A percentile compares a stretch with the other conserved stretches of the same genome.
Evolutionary conservation across 176 grass and related monocot genomes (phyloP).

Genomic region (Carex kokanica): DNA sequence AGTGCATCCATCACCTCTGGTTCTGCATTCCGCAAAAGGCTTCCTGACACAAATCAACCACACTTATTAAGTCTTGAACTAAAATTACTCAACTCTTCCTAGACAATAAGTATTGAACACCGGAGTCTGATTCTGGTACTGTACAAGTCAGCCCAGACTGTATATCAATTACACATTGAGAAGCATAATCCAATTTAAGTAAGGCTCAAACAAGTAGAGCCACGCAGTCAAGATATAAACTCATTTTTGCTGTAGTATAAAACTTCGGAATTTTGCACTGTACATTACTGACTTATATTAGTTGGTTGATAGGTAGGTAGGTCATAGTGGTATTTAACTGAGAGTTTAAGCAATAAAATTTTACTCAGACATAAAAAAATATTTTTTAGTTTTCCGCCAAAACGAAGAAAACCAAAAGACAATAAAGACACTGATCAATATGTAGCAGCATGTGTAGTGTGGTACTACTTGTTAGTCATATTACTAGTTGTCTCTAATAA

Average conservation of each 20-base stretch:
- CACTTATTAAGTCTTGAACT: constrained; percentile 13
- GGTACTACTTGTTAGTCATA: neutral
- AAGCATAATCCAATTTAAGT: neutral
- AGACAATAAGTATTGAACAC: neutral
- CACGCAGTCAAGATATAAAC: neutral
- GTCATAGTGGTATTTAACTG: neutral
- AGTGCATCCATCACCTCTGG: constrained; percentile 93
- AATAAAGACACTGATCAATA: neutral
- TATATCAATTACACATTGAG: neutral
- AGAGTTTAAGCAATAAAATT: neutral
- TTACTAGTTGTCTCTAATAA: neutral
- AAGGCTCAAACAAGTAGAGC: neutral
- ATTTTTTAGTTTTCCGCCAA: neutral
- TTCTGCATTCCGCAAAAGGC: constrained; percentile 69
- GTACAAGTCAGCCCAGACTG: neutral
- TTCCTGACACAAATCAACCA: constrained; percentile 43
- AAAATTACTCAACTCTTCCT: neutral
- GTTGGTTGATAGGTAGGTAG: neutral
- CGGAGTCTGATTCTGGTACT: neutral
- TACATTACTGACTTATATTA: neutral
- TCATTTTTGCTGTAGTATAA: neutral
- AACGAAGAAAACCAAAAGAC: neutral
- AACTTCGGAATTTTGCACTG: neutral
- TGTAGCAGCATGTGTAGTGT: no score
- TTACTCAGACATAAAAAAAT: neutral